Evolutionary conservation across 2,329 filamentous ascomycete species (phyloP).

Genomic region (Alternaria hordeiaustralica): DNA sequence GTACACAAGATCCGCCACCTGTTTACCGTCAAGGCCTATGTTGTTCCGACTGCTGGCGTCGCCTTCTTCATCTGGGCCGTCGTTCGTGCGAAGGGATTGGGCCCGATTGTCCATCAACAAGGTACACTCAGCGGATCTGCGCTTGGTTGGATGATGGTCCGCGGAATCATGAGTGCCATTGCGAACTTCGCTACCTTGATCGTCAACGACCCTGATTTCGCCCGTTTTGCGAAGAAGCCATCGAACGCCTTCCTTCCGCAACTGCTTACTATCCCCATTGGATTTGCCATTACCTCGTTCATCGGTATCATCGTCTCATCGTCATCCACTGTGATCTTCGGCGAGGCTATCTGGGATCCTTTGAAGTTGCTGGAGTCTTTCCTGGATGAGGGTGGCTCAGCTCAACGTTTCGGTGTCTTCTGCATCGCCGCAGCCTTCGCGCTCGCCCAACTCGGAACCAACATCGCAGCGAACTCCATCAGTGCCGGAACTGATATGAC

Average conservation of each 20-base stretch:
- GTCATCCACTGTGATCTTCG: conserved; percentile 53
- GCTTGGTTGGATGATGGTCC: conserved; percentile 82
- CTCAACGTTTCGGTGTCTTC: conserved; percentile 57
- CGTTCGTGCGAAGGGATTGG: conserved; percentile 79
- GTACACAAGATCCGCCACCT: conserved; percentile 88
- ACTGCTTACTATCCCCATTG: conserved; percentile 61
- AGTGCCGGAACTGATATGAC: conserved; percentile 85
- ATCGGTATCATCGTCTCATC: conserved; percentile 66
- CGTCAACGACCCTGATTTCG: conserved; percentile 79
- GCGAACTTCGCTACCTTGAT: conserved; percentile 92
- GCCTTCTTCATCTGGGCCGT: conserved; percentile 89
- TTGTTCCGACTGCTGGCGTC: conserved; percentile 83
- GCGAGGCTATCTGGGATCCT: conserved; percentile 53
- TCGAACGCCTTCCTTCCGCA: conserved; percentile 82
- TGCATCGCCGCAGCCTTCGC: conserved; percentile 61
- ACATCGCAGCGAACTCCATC: conserved; percentile 86
- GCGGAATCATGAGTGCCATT: conserved; percentile 86
- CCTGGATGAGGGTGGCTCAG: conserved; percentile 49
- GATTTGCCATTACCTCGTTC: conserved; percentile 74
- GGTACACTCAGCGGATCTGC: conserved; percentile 68
- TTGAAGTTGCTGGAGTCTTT: conserved; percentile 51
- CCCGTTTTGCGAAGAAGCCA: conserved; percentile 80
- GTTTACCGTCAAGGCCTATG: conserved; percentile 87
- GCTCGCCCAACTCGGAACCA: conserved; percentile 83
- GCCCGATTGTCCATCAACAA: conserved; percentile 78